These are phyloP conservation scores for Pseudocercospora ulei DNA, from an alignment of 2,329 filamentous ascomycete species.

Conservation along the genomic window DNA sequence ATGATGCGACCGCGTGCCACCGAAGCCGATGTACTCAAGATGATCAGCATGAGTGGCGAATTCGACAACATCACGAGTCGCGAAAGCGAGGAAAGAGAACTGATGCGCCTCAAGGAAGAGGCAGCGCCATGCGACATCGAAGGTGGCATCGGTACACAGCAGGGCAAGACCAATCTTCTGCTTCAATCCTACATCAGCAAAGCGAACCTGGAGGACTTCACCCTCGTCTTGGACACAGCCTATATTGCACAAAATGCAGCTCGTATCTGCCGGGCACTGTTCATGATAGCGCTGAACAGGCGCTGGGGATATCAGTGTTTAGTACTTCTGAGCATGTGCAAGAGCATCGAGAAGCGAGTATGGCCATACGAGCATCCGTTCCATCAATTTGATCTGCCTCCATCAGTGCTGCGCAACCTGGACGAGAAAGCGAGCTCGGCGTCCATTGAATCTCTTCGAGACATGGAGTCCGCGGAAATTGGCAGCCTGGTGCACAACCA, in stretches of 20 bases:
- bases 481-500: conserved; percentile 85
- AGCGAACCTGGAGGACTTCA: conserved; percentile 83
- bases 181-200: conserved; percentile 89
- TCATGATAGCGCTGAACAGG: conserved; percentile 93
- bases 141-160: conserved; percentile 55
- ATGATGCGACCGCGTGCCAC: conserved; percentile 81
- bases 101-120: conserved; percentile 62
- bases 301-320: conserved; percentile 94
- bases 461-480: conserved; percentile 89
- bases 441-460: conserved; percentile 72
- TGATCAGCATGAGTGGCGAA: conserved; percentile 96
- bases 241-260: conserved; percentile 95
- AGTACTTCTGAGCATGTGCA: conserved; percentile 81
- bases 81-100: conserved; percentile 80
- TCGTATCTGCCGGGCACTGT: conserved; percentile 84
- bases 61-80: conserved; percentile 94
- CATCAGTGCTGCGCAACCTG: conserved; percentile 70
- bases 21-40: conserved; percentile 85
- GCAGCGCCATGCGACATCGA: conserved; percentile 68
- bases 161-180: conserved; percentile 91
- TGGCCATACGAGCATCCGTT: conserved; percentile 95
- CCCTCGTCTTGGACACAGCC: conserved; percentile 77
- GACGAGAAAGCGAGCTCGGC: conserved; percentile 65
- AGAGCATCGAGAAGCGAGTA: conserved; percentile 90
- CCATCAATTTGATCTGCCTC: conserved; percentile 84